phyloP scores from a whole-genome alignment of 148 eudicot genomes.

The Nepenthes gracilis region DNA sequence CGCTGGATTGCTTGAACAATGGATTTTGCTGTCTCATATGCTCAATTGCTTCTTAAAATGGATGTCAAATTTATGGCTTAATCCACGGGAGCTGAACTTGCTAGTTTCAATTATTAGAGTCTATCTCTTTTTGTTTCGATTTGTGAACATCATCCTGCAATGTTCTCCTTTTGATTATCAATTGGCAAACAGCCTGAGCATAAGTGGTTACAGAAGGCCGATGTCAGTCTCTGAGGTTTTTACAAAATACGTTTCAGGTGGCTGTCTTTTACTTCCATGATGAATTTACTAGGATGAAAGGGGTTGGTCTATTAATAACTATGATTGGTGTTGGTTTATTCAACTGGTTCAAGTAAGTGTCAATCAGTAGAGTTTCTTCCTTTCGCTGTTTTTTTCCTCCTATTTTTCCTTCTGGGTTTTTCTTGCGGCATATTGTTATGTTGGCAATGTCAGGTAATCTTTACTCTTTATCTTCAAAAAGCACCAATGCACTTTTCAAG shows the following conservation, averaged over 20 bases:
- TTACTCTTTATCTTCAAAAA: neutral
- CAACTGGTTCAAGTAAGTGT: slow-evolving; percentile 96
- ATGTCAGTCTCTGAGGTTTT: slow-evolving; percentile 6
- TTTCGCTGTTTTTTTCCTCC: neutral
- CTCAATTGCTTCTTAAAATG: too few species aligned
- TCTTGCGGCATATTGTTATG: too few species aligned
- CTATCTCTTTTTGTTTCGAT: too few species aligned
- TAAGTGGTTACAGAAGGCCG: neutral
- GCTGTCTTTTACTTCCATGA: slow-evolving; percentile 98
- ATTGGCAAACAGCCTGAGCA: neutral
- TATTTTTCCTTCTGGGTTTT: neutral
- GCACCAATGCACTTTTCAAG: neutral
- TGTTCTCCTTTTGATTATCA: neutral
- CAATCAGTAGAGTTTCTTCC: neutral
- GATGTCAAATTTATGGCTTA: too few species aligned
- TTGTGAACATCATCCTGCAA: too few species aligned
- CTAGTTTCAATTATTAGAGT: too few species aligned
- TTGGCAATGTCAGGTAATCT: neutral
- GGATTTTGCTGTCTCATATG: too few species aligned
- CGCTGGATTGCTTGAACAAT: too few species aligned
- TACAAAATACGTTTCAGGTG: slow-evolving; percentile 43
- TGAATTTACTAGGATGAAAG: slow-evolving; percentile 90
- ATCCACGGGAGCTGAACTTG: too few species aligned
- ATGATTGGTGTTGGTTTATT: slow-evolving; percentile 91
- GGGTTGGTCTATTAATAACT: slow-evolving; percentile 64